phyloP scores from a whole-genome alignment of 805 yeast genomes.

The Ogataea thermomethanolica region DNA sequence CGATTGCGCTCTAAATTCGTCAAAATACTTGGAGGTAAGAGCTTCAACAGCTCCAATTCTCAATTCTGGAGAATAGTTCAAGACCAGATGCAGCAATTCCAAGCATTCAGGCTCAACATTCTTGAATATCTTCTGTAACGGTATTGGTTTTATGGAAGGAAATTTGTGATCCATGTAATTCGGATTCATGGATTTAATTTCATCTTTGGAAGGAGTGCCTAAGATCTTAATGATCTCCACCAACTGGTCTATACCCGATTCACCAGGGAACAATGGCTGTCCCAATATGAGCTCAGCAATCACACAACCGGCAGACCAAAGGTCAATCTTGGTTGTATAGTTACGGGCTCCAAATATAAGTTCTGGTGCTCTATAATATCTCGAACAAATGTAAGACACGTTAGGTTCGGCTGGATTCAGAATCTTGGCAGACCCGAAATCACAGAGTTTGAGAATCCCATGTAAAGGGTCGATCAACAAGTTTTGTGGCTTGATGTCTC shows the following conservation, averaged over 20 bases:
- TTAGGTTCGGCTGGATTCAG: conserved; percentile 89
- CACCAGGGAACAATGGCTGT: conserved; percentile 97
- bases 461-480: conserved; percentile 79
- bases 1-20: conserved; percentile 41
- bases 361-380: conserved; percentile 97
- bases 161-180: conserved; percentile 96
- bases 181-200: conserved; percentile 92
- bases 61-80: conserved; percentile 66
- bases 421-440: conserved; percentile 93
- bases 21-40: conserved; percentile 51
- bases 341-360: conserved; percentile 95
- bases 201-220: conserved; percentile 93
- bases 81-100: conserved; percentile 50
- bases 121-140: conserved; percentile 63
- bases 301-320: conserved; percentile 98
- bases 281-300: conserved; percentile 96
- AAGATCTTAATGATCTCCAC: conserved; percentile 94
- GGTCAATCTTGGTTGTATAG: conserved; percentile 93
- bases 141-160: conserved; percentile 80
- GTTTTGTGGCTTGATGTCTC: conserved; percentile 91
- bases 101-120: conserved; percentile 51
- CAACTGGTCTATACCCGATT: conserved; percentile 93
- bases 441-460: conserved; percentile 88
- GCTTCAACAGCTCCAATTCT: conserved; percentile 59
- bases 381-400: conserved; percentile 92